Base-by-base conservation (phyloP, 1,139 yeast species). In the Sugiyamaella xylanicola region DNA sequence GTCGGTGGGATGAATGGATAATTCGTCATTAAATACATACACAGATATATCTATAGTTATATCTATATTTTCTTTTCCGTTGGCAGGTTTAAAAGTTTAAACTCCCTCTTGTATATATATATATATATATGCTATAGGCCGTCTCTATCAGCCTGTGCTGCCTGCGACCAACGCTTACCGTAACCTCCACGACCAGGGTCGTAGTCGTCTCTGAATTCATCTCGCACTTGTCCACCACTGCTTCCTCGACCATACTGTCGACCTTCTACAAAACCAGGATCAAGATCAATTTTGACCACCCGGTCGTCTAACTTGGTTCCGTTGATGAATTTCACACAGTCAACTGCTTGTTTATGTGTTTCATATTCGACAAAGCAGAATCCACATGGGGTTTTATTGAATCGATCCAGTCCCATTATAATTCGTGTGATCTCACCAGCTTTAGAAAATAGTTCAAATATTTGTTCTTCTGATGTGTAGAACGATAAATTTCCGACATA, bases 241-340 rank as follows among this genome's bases (percentile, higher is more conserved):
- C 81, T 79, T 47, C 98, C 98, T 64, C 99, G 80, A 15, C 98
- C 98, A 68, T 84, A 92, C 68, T 93, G 97, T 63, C 99, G 78
- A 0, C 98, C 98, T 65, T 92, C 97, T 61, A 81, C 82, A 69
- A 92, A 92, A 0, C 99, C 99, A 0, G 97, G 96, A 68, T 92
- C 99, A 64, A 93, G 76, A 71, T 92, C 99, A 49, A 92, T 87
- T 48, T 87, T 85, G 63, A 92, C 79, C 27, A 77, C 77, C 59
- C 89, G 84, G 52, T 92, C 95, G 68, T 92, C 97, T 49, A 92
- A 77, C 65, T 84, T 85, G 0, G 96, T 90, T 50, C 85, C 85
- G 60, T 87, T 85, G 56, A 93, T 75, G 68, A 84, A 92, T 67
- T 90, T 86, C 67, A 92, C 82, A 4, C 97, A 88, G 62, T 86